Percentiles rank a stretch among this genome's conserved stretches.
These are phyloP conservation scores for Vanderwaltozyma yarrowii DNA, from an alignment of 805 yeast species.

Conservation along the genomic window DNA sequence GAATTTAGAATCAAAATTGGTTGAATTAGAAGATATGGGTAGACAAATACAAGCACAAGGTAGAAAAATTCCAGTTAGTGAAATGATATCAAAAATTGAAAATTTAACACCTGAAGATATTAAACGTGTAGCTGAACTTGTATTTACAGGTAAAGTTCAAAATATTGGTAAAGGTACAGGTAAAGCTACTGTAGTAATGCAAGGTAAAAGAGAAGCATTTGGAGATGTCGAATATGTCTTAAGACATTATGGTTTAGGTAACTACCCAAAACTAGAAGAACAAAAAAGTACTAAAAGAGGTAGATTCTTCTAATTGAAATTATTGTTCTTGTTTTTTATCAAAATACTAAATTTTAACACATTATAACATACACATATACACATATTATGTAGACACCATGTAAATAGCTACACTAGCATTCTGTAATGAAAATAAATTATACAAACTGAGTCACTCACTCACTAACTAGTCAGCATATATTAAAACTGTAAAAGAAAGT, in stretches of 20 bases:
- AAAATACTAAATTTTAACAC: too few species aligned
- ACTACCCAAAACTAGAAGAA: constrained; percentile 3
- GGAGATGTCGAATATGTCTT: constrained; percentile 71
- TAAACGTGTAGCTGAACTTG: constrained; percentile 58
- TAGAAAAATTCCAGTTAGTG: constrained; percentile 58
- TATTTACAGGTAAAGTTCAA: constrained; percentile 55
- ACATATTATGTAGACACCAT: too few species aligned
- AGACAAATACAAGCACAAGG: constrained; percentile 86
- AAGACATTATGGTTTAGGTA: constrained; percentile 65
- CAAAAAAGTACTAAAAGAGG: constrained; percentile 8
- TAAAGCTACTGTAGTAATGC: constrained; percentile 77
- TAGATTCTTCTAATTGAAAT: constrained; percentile 18
- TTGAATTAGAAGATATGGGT: constrained; percentile 92
- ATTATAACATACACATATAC: too few species aligned
- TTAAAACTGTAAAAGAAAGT: too few species aligned
- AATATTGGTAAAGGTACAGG: constrained; percentile 43
- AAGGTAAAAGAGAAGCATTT: constrained; percentile 75
- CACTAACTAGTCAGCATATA: too few species aligned
- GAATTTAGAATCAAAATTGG: constrained; percentile 88
- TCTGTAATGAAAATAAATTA: too few species aligned
- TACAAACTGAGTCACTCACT: too few species aligned
- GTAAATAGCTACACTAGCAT: too few species aligned
- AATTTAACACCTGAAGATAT: constrained; percentile 57
- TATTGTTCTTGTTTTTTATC: too few species aligned
- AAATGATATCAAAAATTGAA: constrained; percentile 75